Evolutionary conservation across 495 filamentous ascomycete species (phyloP), one percentile per base, ranked within the genome.

Genomic region (Darksidea phi): DNA sequence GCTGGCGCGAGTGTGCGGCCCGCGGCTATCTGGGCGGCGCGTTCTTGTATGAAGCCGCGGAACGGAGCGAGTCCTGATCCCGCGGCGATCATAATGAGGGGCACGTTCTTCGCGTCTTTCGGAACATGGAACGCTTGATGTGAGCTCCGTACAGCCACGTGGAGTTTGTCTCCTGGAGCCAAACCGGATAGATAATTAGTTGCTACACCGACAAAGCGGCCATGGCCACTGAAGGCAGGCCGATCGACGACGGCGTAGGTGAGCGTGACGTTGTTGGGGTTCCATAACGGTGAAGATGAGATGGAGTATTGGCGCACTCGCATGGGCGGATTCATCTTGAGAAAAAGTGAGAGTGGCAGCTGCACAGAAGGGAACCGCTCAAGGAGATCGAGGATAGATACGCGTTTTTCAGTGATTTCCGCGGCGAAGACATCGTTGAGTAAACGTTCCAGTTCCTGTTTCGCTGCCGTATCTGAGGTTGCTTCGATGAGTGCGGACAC

Each of bases 291-390:
- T 0, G 88, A 90, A 0, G 88, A 90, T 15, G 88, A 91, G 73
- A 93, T 90, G 37, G 83, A 88, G 71, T 91, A 93, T 69, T 89
- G 86, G 12, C 89, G 82, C 15, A 86, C 79, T 20, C 86, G 85
- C 81, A 93, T 86, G 0, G 87, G 87, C 0, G 86, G 86, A 0
- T 90, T 81, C 74, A 89, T 84, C 18, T 79, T 72, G 20, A 91
- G 81, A 75, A 86, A 90, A 18, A 77, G 69, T 23, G 78, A 78
- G 36, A 91, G 76, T 0, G 86, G 75, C 0, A 89, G 71, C 1
- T 78, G 68, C 57, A 86, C 74, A 7, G 75, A 66, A 0, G 83
- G 75, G 69, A 83, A 84, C 25, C 76, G 75, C 57, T 84, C 82
- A 1, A 90, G 78, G 1, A 91, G 71, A 54, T 88, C 85, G 15